These are phyloP conservation scores for Fusarium coffeatum DNA, from an alignment of 2,329 filamentous ascomycete species.

Conservation along the genomic window DNA sequence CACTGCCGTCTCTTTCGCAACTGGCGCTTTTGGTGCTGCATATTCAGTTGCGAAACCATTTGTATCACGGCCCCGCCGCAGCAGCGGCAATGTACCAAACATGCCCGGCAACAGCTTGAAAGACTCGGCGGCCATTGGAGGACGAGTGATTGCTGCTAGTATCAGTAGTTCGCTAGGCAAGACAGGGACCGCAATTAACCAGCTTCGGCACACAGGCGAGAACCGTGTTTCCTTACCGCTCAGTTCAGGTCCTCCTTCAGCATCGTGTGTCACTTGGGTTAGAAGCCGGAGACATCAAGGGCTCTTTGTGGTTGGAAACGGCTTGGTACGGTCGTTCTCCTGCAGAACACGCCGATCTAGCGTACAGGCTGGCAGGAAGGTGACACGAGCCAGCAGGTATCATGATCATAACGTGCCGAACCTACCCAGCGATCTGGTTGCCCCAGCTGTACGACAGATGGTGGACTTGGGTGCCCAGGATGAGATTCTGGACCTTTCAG, in stretches of 20 bases:
- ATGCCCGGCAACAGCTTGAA: constrained; percentile 60
- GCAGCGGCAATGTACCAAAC: constrained; percentile 53
- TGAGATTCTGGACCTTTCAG: constrained; percentile 65
- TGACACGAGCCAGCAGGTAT: constrained; percentile 67
- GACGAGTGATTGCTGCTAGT: constrained; percentile 77
- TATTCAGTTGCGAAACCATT: constrained; percentile 74
- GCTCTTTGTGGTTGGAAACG: constrained; percentile 73
- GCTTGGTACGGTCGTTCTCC: constrained; percentile 73
- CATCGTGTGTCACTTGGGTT: constrained; percentile 74
- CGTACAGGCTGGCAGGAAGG: constrained; percentile 64
- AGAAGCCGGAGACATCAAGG: constrained; percentile 70
- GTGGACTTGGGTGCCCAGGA: constrained; percentile 64
- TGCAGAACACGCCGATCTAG: constrained; percentile 67
- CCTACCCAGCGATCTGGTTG: constrained; percentile 69
- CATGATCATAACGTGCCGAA: constrained; percentile 74
- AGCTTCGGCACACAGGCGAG: constrained; percentile 79
- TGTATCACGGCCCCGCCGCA: constrained; percentile 66
- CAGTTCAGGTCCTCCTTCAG: constrained; percentile 63
- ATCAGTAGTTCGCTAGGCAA: constrained; percentile 80
- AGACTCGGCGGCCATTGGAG: constrained; percentile 74
- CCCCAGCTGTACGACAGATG: constrained; percentile 66
- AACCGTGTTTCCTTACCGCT: constrained; percentile 77
- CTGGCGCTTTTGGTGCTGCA: constrained; percentile 76
- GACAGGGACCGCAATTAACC: constrained; percentile 75
- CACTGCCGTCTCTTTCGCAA: constrained; percentile 75